These are phyloP conservation scores for Polyporus tsugae DNA, from an alignment of 1,284 basidiomycete genomes.

Conservation along the genomic window DNA sequence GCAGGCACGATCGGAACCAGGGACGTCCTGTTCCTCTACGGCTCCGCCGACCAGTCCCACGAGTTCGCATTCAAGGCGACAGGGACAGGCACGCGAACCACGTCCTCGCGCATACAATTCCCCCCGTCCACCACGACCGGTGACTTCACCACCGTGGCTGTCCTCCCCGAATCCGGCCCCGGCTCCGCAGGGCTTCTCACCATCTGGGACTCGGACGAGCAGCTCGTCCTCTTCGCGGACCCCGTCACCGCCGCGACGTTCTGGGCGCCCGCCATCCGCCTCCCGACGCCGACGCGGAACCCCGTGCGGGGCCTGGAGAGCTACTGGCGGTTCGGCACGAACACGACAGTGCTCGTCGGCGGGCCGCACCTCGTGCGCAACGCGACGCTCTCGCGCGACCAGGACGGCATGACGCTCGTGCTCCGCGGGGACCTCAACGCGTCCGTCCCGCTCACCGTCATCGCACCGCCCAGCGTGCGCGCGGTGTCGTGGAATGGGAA, in stretches of 20 bases:
- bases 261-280: conserved; percentile 58
- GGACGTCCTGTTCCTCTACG: conserved; percentile 76
- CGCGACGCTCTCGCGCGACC: conserved; percentile 49
- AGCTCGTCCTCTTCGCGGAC: conserved; percentile 74
- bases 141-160: conserved; percentile 49
- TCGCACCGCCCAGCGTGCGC: conserved; percentile 59
- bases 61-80: conserved; percentile 60
- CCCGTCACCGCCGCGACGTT: conserved; percentile 65
- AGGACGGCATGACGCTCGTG: conserved; percentile 42
- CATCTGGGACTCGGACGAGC: conserved; percentile 68
- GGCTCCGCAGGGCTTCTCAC: conserved; percentile 56
- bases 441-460: conserved; percentile 52
- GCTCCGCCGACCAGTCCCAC: conserved; percentile 64
- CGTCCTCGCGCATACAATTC: conserved; percentile 41
- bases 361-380: conserved; percentile 65
- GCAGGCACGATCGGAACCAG: conserved; percentile 71
- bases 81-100: conserved; percentile 49
- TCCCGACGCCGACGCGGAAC: conserved; percentile 21
- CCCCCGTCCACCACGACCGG: conserved; percentile 37
- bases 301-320: conserved; percentile 43
- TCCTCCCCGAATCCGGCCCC: conserved; percentile 45
- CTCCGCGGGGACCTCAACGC: conserved; percentile 58
- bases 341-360: conserved; percentile 57
- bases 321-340: conserved; percentile 62
- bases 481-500: conserved; percentile 77